Evolutionary conservation across 2,329 filamentous ascomycete species (phyloP).

Genomic region (Colletotrichum magnum): DNA sequence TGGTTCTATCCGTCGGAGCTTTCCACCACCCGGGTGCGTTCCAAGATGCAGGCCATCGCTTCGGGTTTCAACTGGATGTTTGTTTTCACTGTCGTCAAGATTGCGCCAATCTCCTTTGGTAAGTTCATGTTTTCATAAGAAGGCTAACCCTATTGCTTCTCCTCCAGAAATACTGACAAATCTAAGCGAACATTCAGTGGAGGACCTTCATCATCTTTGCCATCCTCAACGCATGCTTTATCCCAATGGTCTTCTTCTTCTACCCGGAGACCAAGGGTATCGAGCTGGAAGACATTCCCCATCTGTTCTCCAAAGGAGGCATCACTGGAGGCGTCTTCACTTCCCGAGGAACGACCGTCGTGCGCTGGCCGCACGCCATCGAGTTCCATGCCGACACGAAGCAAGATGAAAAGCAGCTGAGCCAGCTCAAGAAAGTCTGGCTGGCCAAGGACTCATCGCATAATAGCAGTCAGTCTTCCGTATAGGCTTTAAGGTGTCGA

Average conservation of each 20-base stretch:
- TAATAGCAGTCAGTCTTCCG: background rate
- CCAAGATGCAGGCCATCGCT: conserved; percentile 6
- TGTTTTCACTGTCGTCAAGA: conserved; percentile 3
- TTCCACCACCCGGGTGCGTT: conserved; percentile 14
- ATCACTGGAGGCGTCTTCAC: background rate
- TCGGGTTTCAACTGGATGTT: conserved; percentile 9
- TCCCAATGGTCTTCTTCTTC: conserved; percentile 48
- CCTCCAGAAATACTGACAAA: background rate
- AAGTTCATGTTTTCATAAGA: background rate
- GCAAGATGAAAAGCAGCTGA: background rate
- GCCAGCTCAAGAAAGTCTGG: background rate
- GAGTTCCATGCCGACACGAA: conserved; percentile 1
- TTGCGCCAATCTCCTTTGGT: conserved; percentile 5
- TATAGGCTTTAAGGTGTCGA: background rate
- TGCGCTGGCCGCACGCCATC: background rate
- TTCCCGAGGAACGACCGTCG: background rate
- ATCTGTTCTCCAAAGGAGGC: conserved; percentile 40
- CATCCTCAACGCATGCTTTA: conserved; percentile 53
- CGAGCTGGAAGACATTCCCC: conserved; percentile 46
- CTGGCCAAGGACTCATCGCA: background rate
- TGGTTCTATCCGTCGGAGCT: conserved; percentile 13
- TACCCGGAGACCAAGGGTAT: conserved; percentile 45
- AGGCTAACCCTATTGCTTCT: background rate
- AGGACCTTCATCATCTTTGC: conserved; percentile 64
- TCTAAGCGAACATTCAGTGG: conserved; percentile 46